Evolutionary conservation across 768 basidiomycete genomes (phyloP), one percentile per base, ranked within the genome.

Genomic region (Obba rivulosa): DNA sequence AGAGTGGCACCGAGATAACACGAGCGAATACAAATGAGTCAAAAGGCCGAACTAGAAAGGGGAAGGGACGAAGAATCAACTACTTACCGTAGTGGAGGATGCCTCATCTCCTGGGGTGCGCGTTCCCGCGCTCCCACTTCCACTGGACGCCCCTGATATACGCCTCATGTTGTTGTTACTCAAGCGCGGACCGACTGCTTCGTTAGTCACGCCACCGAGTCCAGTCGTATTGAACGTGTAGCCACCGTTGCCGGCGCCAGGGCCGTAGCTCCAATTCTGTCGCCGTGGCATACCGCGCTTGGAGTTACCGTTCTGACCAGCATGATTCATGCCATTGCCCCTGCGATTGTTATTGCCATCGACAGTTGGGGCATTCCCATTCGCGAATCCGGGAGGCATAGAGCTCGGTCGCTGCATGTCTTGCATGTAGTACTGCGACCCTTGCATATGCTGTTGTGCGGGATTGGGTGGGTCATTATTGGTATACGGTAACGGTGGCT

Each of bases 41-140:
- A 14, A 41, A 44, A 34, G n/a, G n/a, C 22, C 17, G 35, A n/a
- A 51, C 41, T 43, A 52, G 49, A 45, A 41, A 23, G 57, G 16
- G 36, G 18, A 56, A 18, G 25, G 34, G 14, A 25, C 11, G 7
- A 50, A 50, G 41, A 22, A 37, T n/a, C 24, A 28, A 21, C 8
- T 45, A 78, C 88, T 76, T 64, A 90, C 89, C 47, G 86, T 75
- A 43, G 79, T 81, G 22, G 87, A 89, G 9, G 84, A 80, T 28
- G 79, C 81, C 54, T 92, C 89, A 62, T 92, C 89, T 43, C 79
- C 77, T 38, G 80, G 75, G 34, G 84, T 79, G 55, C 82, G 77
- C 46, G 77, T 71, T 23, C 77, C 75, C 43, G 74, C 70, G 53
- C 72, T 80, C 31, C 71, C 64, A 39, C 66, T 60, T 18, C 59